Base-by-base conservation (phyloP, 805 yeast genomes). In the Zygosaccharomyces siamensis region DNA sequence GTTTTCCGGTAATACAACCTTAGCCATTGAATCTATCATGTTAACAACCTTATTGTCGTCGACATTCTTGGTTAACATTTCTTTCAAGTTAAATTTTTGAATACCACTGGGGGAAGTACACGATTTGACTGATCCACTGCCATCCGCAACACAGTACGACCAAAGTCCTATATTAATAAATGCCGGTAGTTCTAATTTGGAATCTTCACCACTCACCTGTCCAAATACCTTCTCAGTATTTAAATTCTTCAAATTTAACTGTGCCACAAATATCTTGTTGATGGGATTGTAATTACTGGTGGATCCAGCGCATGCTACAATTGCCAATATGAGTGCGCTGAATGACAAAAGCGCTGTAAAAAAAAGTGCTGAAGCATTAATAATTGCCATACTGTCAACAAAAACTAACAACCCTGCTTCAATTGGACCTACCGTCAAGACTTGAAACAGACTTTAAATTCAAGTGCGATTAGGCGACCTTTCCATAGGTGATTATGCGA, bases 91-190 rank as follows among this genome's bases (percentile, higher is more conserved):
- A 46, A 65, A 62, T 6, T 56, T 42, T 43, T 65, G 64, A 30
- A 65, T 61, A 11, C 67, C 67, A 31, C 43, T 42, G 14, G 67
- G 67, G 20, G 62, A 55, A 3, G 64, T 62, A 48, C 69, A 65
- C n/a, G 42, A 44, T 4, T 53, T 50, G 5, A 65, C 53, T 4
- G 45, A 43, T 7, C 56, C 52, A 10, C 51, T 30, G 3, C 60
- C 39, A 26, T 51, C 54, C 20, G 81, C 84, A 46, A 70, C 57
- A 64, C 89, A 83, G 66, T 79, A 82, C 21, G 84, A 84, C 78
- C 84, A 83, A 55, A 79, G 66, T 32, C 87, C 86, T 30, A 81
- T 68, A 12, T 77, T 72, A 55, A 76, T 69, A 38, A 74, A 75
- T 3, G 77, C 62, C 7, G 68, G 68, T 36, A 80, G 56, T 2